Evolutionary conservation across 768 basidiomycete genomes (phyloP), one percentile per base, ranked within the genome.

Genomic region (Hygrophorus russula): DNA sequence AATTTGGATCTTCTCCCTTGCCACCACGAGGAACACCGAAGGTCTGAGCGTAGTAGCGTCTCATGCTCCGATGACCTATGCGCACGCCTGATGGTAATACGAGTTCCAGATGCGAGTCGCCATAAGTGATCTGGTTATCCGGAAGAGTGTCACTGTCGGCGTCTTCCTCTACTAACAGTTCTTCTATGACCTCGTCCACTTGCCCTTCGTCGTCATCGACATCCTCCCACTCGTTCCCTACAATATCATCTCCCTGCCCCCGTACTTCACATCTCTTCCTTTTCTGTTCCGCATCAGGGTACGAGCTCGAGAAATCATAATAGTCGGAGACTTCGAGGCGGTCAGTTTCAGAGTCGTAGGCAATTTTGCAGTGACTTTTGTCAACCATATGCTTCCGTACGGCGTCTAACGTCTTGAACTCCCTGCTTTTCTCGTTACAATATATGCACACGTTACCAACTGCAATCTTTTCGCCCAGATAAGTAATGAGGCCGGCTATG

Each of bases 291-390:
- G 58, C 53, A 31, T 68, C 56, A 52, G 86, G 84, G 56, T 94
- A 94, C 9, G 85, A 89, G 0, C 69, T 59, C 0, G 80, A 72
- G 59, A 94, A 98, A 61, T 96, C 91, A 65, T 98, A 99, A 57
- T 71, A 97, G 51, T 97, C 93, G 0, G 91, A 87, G 4, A 94
- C 51, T 51, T 94, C 93, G 41, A 93, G 74, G 33, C 80, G 75
- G 56, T 97, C 90, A 31, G 66, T 56, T 52, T 87, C 80, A 1
- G 73, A 63, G 46, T 91, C 88, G 60, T 94, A 98, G 0, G 88
- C 84, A 50, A 99, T 78, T 64, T 96, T 97, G 73, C 93, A 97
- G 56, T 99, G 96, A 46, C 76, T 73, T 65, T 98, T 98, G 69
- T 93, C 93, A 32, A 77, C 48, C 96, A 99, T 99, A 59, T 99